Evolutionary conservation across 768 basidiomycete species (phyloP).

Genomic region (Scleroderma citrinum): DNA sequence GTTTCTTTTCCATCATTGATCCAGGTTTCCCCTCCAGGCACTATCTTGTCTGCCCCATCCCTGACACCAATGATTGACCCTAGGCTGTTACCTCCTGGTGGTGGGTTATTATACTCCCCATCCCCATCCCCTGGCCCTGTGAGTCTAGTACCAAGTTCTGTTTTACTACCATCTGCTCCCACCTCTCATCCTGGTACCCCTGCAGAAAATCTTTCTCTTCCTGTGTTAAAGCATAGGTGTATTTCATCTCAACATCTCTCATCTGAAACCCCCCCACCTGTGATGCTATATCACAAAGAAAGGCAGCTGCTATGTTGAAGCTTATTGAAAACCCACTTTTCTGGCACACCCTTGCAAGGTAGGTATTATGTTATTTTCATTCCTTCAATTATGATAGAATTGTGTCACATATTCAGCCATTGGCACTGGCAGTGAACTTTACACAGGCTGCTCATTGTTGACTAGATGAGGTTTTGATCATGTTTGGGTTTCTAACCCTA

Average conservation of each 20-base stretch:
- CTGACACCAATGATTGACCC: neutral
- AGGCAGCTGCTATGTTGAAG: slow-evolving; percentile 24
- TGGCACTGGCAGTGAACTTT: slow-evolving; percentile 25
- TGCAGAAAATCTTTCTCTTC: neutral
- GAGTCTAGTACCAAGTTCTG: neutral
- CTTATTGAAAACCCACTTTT: slow-evolving; percentile 23
- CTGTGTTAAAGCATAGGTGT: no score
- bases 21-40: neutral
- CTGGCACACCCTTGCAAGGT: slow-evolving; percentile 28
- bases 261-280: no score
- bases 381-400: slow-evolving; percentile 16
- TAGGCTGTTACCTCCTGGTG: neutral
- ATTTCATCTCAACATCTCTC: neutral
- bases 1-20: neutral
- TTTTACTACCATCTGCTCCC: neutral
- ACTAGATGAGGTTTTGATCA: slow-evolving; percentile 28
- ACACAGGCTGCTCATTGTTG: slow-evolving; percentile 23
- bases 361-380: slow-evolving; percentile 7
- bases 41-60: neutral
- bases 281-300: no score
- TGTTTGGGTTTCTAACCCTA: slow-evolving; percentile 23
- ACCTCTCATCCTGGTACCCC: neutral
- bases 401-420: slow-evolving; percentile 21
- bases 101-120: neutral
- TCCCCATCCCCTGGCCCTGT: neutral